Percentiles rank a stretch among this genome's conserved stretches.
These are phyloP conservation scores for Gentiana straminea DNA, from an alignment of 257 asterid genomes.

Conservation along the genomic window DNA sequence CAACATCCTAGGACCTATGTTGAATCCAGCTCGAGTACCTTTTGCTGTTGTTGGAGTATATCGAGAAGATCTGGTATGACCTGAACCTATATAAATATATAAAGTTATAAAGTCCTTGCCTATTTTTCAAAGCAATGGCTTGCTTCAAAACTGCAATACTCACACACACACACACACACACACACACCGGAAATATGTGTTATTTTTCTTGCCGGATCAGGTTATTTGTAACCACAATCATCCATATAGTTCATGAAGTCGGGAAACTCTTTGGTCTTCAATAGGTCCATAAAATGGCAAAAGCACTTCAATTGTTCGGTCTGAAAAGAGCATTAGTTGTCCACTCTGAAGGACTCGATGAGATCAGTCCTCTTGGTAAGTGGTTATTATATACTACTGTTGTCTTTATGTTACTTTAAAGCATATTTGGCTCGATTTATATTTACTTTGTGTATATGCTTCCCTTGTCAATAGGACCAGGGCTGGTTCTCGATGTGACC, in stretches of 20 bases:
- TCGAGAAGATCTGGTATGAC: conserved; percentile 47
- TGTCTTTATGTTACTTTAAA: neutral
- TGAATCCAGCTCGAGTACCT: conserved; percentile 63
- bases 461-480: conserved; percentile 50
- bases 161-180: too few relatives aligned
- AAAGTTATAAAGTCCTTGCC: conserved; percentile 1
- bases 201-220: too few relatives aligned
- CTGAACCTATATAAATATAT: too few relatives aligned
- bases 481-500: conserved; percentile 55
- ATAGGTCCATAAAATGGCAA: conserved; percentile 70
- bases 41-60: conserved; percentile 76
- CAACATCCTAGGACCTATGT: conserved; percentile 67
- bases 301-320: conserved; percentile 66
- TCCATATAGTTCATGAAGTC: too few relatives aligned
- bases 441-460: neutral
- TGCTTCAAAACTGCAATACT: too few relatives aligned
- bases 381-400: neutral
- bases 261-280: conserved; percentile 1
- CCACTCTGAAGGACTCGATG: conserved; percentile 77
- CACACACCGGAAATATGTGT: too few relatives aligned
- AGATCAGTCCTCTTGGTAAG: conserved; percentile 87
- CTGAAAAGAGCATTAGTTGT: conserved; percentile 76
- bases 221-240: too few relatives aligned
- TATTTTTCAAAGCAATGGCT: too few relatives aligned
- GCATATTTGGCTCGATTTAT: neutral